Base-by-base conservation (phyloP, 805 yeast genomes). In the Starmerella floricola region DNA sequence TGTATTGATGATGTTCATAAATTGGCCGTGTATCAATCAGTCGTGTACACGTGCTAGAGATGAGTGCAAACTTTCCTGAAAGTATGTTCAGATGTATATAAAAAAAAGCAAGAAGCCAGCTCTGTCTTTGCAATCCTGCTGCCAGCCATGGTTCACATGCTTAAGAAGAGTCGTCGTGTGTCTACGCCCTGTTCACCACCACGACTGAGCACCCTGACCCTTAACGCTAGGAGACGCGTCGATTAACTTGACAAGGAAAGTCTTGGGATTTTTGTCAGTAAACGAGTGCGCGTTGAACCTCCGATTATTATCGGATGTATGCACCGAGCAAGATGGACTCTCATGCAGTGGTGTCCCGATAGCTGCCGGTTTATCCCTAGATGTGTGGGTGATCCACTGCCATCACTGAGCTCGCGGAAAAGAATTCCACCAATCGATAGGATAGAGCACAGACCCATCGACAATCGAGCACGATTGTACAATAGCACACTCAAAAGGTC, bases 371-470 rank as follows among this genome's bases (percentile, higher is more conserved):
- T 40, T 31, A 8, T 30, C 1, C 36, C 36, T 6, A 24, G 34
- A 10, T 2, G 3, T 17, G 16, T 24, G n/a, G 32, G 17, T 3
- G 21, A 12, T 19, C 36, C 20, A 2, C 31, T 20, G 6, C 31
- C 15, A 10, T 34, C 39, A 8, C 16, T 40, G 16, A 19, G 8
- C 8, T 3, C 34, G 2, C 37, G 44, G 5, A 24, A 34, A 13
- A 19, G 51, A 11, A 36, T 45, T 2, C 49, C 53, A 1, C 34
- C 38, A 4, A 39, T 49, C 11, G 46, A 49, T 33, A 42, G 40
- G 31, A 19, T 46, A 2, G 12, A 33, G 12, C 13, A 15, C 3
- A n/a, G 10, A 3, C 38, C 44, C n/a, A 23, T 35, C 6, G 50
- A 43, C 28, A 19, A 30, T 2, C 30, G 43, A 8, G 35, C 42